Percentiles rank a stretch among this genome's conserved stretches.
Conservation (phyloP, 2,329 filamentous ascomycete species). For the Xylaria sp. region DNA sequence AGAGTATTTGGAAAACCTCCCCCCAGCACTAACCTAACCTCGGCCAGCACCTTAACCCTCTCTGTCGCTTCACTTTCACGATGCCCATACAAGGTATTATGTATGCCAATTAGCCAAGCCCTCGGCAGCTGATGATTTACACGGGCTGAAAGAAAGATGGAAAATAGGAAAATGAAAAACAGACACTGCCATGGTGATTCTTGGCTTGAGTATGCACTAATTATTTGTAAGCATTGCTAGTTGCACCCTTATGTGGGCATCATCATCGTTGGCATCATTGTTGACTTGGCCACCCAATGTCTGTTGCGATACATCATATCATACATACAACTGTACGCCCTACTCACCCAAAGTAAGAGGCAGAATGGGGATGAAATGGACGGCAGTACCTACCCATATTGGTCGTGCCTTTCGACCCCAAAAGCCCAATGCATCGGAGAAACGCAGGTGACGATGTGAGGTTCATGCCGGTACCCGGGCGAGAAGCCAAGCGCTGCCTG, state of each 20-base stretch:
- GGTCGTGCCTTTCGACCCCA: constrained; percentile 24
- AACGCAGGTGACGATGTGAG: constrained; percentile 18
- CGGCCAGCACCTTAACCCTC: background rate
- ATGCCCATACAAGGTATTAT: background rate
- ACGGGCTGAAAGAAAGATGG: background rate
- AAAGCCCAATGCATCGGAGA: constrained; percentile 16
- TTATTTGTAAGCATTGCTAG: constrained; percentile 18
- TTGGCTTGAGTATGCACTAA: background rate
- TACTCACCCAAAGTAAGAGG: background rate
- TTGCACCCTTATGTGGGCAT: background rate
- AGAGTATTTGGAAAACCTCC: constrained; percentile 34
- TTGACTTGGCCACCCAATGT: background rate
- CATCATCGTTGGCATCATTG: background rate
- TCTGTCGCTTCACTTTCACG: background rate
- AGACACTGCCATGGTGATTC: background rate
- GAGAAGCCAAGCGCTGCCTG: background rate
- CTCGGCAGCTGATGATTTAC: constrained; percentile 14
- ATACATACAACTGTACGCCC: background rate
- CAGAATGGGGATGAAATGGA: background rate
- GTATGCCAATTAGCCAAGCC: constrained; percentile 26
- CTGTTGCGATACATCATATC: background rate
- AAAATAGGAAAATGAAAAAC: background rate
- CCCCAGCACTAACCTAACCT: constrained; percentile 8
- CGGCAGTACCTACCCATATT: constrained; percentile 28
- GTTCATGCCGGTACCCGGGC: constrained; percentile 19